Conservation (phyloP, 805 yeast species). For the Wickerhamiella bombiphila region DNA sequence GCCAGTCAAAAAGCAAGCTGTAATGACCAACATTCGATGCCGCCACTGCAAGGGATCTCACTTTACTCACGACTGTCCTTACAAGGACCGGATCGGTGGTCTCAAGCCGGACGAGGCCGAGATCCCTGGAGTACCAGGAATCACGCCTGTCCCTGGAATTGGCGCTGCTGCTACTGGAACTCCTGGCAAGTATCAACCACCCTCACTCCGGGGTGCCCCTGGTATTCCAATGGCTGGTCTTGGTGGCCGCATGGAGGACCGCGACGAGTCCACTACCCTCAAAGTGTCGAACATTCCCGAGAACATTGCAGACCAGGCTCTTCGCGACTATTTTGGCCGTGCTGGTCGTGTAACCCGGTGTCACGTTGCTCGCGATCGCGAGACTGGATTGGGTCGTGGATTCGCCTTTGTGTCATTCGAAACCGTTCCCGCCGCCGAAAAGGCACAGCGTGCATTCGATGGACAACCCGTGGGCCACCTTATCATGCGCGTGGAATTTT, state of each 20-base stretch:
- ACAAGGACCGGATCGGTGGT: slow-evolving; percentile 67
- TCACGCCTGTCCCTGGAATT: slow-evolving; percentile 23
- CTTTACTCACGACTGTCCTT: slow-evolving; percentile 90
- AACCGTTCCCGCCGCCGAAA: slow-evolving; percentile 48
- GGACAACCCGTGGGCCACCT: slow-evolving; percentile 88
- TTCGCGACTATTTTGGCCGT: slow-evolving; percentile 57
- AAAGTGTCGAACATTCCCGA: slow-evolving; percentile 85
- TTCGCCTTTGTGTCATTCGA: slow-evolving; percentile 79
- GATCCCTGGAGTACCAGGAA: slow-evolving; percentile 16
- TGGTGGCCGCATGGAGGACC: slow-evolving; percentile 30
- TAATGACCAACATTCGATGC: slow-evolving; percentile 39
- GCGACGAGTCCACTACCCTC: slow-evolving; percentile 79
- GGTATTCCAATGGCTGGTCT: slow-evolving; percentile 25
- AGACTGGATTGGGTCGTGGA: slow-evolving; percentile 89
- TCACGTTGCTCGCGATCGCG: slow-evolving; percentile 76
- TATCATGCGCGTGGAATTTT: slow-evolving; percentile 41
- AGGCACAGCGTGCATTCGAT: slow-evolving; percentile 59
- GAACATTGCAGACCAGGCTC: slow-evolving; percentile 64
- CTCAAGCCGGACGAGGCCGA: slow-evolving; percentile 29
- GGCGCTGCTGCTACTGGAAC: slow-evolving; percentile 9
- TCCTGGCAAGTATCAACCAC: slow-evolving; percentile 44
- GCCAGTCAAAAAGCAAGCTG: slow-evolving; percentile 33
- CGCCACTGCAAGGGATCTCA: slow-evolving; percentile 91
- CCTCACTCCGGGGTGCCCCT: slow-evolving; percentile 37
- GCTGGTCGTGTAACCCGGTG: slow-evolving; percentile 62